Base-by-base conservation (phyloP, 768 basidiomycete species). In the Boletus subcaerulescens region DNA sequence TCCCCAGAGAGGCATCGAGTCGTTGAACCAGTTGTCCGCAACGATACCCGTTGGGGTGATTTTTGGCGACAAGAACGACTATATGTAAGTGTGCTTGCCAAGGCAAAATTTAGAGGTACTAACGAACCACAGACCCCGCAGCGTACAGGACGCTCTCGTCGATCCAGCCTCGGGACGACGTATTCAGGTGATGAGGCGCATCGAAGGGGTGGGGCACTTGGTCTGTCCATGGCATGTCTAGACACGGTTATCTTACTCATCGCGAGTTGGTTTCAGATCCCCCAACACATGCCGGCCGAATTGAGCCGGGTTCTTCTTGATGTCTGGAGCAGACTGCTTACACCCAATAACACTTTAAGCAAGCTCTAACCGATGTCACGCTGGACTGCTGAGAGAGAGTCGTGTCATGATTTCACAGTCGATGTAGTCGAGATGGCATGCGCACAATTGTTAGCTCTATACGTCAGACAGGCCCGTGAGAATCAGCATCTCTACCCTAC, bases 41-140 rank as follows among this genome's bases (percentile, higher is more conserved):
- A 60, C 53, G 20, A 69, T 76, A 9, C 82, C 82, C 0, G 69
- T 85, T 1, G 83, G 84, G 59, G 67, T 86, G 20, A 70, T 84
- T 36, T 72, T 85, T 33, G 85, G 82, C 11, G 68, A 64, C 17
- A 68, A 74, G 29, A 71, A 76, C 22, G 83, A 86, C 59, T 79
- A 78, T 59, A 73, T 86, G 85, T 82, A 46, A 35, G 80, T 52
- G 13, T 14, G 2, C 5, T 4, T 51, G 12, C 14, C 35, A 36
- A 36, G 7, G 12, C 35, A 17, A 5, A 3, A 31, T 14, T n/a
- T 9, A 7, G 33, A 52, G 14, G 4, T 56, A 7, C 29, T 29
- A 29, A 56, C 22, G 45, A 8, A 14, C 22, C 2, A 20, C 50
- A 74, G 73, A 40, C 71, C 74, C 33, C 64, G 69, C 5, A 8